Base-by-base conservation (phyloP, 495 filamentous ascomycete genomes). In the Penicillium lividum region DNA sequence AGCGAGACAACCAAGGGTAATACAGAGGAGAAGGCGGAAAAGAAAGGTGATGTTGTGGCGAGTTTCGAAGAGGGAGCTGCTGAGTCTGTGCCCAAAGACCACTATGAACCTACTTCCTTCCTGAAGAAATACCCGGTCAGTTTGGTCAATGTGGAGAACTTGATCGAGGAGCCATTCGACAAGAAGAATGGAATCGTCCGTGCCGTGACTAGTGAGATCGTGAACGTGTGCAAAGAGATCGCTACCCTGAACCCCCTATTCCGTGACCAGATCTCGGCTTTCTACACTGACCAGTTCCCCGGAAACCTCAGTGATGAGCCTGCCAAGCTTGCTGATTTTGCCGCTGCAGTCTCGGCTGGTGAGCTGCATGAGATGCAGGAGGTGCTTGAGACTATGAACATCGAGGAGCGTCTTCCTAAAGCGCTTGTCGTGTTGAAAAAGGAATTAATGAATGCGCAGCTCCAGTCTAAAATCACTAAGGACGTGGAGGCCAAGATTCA, bases 401-500 rank as follows among this genome's bases (percentile, higher is more conserved):
- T 98, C 29, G 92, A 96, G 66, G 87, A 95, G 56, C 84, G 95
- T 66, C 80, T 98, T 70, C 86, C 88, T 64, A 97, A 97, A 71
- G 90, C 92, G 3, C 76, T 99, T 11, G 81, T 91, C 31, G 91
- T 98, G 5, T 76, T 99, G 51, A 99, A 98, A 77, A 97, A 97
- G 66, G 95, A 99, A 73, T 82, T 96, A 43, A 95, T 96, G 86
- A 99, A 98, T 58, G 94, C 94, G 4, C 90, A 99, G 68, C 82
- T 99, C 5, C 93, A 97, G 66, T 91, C 89, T 30, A 98, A 97
- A 80, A 99, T 99, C 46, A 91, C 91, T 44, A 98, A 97, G 75
- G 94, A 99, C 68, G 94, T 99, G 25, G 95, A 99, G 72, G 89
- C 82, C 59, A 97, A 96, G 76, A 99, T 99, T 57, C 93, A 95